These are phyloP conservation scores for Chamaenerion angustifolium DNA, from an alignment of 345 rosid species.

Conservation along the genomic window DNA sequence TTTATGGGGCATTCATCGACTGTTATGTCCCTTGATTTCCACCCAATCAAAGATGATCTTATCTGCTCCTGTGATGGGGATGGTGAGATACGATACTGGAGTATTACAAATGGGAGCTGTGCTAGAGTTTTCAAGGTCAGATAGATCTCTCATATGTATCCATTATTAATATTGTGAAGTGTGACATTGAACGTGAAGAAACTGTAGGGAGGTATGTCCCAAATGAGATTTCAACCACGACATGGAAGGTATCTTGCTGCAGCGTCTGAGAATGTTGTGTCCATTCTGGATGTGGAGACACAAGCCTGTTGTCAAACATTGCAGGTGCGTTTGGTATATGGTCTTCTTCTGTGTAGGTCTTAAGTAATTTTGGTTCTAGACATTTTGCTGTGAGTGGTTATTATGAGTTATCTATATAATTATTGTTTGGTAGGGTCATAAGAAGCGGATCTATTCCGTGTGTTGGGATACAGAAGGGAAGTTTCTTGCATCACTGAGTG, in stretches of 20 bases:
- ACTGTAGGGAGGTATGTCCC: conserved; percentile 73
- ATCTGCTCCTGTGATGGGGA: conserved; percentile 87
- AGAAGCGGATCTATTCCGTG: conserved; percentile 55
- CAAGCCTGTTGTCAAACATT: conserved; percentile 50
- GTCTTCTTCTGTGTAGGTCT: neutral
- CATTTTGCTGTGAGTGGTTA: no score
- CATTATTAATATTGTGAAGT: no score
- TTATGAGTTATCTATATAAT: no score
- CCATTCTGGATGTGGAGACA: conserved; percentile 71
- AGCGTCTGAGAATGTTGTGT: conserved; percentile 62
- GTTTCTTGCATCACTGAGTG: conserved; percentile 76
- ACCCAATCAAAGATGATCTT: conserved; percentile 79
- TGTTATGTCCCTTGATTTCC: conserved; percentile 85
- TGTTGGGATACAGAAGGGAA: conserved; percentile 94
- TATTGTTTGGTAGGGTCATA: conserved; percentile 44
- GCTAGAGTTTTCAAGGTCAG: conserved; percentile 67
- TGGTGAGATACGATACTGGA: conserved; percentile 94
- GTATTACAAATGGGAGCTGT: conserved; percentile 71
- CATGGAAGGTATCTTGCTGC: conserved; percentile 72
- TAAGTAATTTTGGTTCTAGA: no score
- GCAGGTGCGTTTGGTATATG: conserved; percentile 36
- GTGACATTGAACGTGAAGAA: conserved; percentile 4
- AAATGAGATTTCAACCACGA: conserved; percentile 77
- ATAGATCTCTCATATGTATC: neutral
- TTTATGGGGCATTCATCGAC: conserved; percentile 64